phyloP scores from a whole-genome alignment of 352 stramenopile genomes.

The Pseudoperonospora humuli region DNA sequence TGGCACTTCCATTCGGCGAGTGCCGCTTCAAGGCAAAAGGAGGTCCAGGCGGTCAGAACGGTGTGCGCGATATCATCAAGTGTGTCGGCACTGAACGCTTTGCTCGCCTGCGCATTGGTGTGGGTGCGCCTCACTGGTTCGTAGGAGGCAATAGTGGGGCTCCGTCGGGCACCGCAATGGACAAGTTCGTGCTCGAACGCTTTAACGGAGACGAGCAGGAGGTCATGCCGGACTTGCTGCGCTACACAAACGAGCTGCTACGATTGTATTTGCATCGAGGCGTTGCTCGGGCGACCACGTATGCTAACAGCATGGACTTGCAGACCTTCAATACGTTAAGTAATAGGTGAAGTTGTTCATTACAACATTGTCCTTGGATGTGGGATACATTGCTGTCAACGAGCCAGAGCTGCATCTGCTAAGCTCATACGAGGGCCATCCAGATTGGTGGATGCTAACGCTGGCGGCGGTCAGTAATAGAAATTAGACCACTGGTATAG shows the following conservation, averaged over 20 bases:
- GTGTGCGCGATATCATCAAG: constrained; percentile 81
- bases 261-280: constrained; percentile 76
- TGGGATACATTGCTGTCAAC: too few species aligned
- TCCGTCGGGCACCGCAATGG: constrained; percentile 68
- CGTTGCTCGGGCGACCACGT: constrained; percentile 53
- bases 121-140: constrained; percentile 79
- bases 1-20: constrained; percentile 71
- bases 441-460: too few species aligned
- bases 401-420: background rate
- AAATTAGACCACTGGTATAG: too few species aligned
- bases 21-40: constrained; percentile 79
- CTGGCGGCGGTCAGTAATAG: too few species aligned
- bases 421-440: background rate
- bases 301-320: constrained; percentile 79
- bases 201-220: constrained; percentile 80
- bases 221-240: constrained; percentile 46
- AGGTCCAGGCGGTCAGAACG: constrained; percentile 72
- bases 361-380: too few species aligned
- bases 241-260: constrained; percentile 70
- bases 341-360: constrained; percentile 13
- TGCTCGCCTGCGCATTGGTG: constrained; percentile 70
- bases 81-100: constrained; percentile 74
- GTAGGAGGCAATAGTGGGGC: constrained; percentile 49
- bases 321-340: constrained; percentile 37
- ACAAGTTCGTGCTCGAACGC: constrained; percentile 71